Base-by-base conservation (phyloP, 768 basidiomycete genomes). In the Macrolepiota albuminosa region DNA sequence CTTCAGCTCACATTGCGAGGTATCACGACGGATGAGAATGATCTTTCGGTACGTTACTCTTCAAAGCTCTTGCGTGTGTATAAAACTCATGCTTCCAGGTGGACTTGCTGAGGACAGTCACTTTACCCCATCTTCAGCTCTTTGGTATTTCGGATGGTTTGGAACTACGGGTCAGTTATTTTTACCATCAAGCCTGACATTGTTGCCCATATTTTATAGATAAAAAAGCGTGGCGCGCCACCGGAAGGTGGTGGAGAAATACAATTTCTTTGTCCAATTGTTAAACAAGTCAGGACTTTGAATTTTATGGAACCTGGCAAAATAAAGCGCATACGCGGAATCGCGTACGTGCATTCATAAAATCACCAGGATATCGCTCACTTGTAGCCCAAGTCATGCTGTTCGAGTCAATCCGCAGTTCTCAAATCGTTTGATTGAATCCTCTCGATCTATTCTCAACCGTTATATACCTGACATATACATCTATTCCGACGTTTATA, bases 401-500 rank as follows among this genome's bases (percentile, higher is more conserved):
- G 96, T 98, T 31, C 89, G 97, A 43, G 94, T 98, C 9, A 96
- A 88, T 64, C 97, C 97, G 26, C 95, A 98, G 69, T 93, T 99
- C 70, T 97, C 95, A 2, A 97, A 97, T 72, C 84, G 97, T 42
- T 93, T 98, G 88, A 97, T 99, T 53, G 96, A 98, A 67, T 84
- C 95, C 8, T 86, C 93, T 18, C 87, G 97, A 42, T 95, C 93
- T 2, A 81, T 99, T 26, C 78, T 99, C 47, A 98, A 98, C 71
- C 89, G 95, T 4, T 97, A 91, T 71, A 97, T 98, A 60, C 96
- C 97, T 40, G 97, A 99, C 70, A 95, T 98, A 33, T 98, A 98
- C 74, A 84, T 99, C 42, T 96, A 98, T 71, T 96, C 97, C 4
- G 97, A 99, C 64, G 95, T 98, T 26, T 98, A 97, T 76, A 96